Evolutionary conservation across 2,329 filamentous ascomycete genomes (phyloP), one percentile per base, ranked within the genome.

Genomic region (Lasiodiplodia hormozganensis): DNA sequence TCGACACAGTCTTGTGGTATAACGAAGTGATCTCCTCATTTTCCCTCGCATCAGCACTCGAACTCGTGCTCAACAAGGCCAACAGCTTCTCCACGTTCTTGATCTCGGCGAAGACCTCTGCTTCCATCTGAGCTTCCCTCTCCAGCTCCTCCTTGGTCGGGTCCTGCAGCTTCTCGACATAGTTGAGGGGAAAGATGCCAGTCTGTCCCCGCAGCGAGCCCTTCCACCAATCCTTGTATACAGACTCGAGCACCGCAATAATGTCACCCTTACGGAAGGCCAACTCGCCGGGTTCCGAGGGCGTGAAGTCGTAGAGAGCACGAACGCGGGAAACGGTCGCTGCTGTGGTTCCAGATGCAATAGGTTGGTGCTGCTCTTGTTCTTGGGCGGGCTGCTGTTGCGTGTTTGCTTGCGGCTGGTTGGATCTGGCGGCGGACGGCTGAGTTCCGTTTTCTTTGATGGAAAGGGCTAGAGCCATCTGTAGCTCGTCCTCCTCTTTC

Each of bases 201-300:
- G 94, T 97, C 80, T 97, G 93, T 23, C 96, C 96, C 77, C 94
- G 90, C 69, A 99, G 84, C 52, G 94, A 97, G 1, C 96, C 96
- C 74, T 97, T 95, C 96, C 96, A 99, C 96, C 96, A 99, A 80
- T 99, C 96, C 81, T 98, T 99, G 83, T 96, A 99, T 1, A 98
- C 96, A 1, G 94, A 97, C 81, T 98, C 96, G 51, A 99, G 85
- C 18, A 99, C 96, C 1, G 96, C 95, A 79, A 99, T 99, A 51
- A 98, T 91, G 78, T 99, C 96, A 34, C 96, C 95, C 82, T 97
- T 97, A 73, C 94, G 92, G 80, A 99, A 99, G 73, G 97, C 94
- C 70, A 99, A 85, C 82, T 99, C 96, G 58, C 95, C 96, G 0
- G 94, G 89, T 79, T 99, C 96, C 0, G 94, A 96, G 2, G 96